A percentile compares a stretch with the other conserved stretches of the same genome.
These are phyloP conservation scores for Populus davidiana DNA, from an alignment of 345 rosid species.

Conservation along the genomic window DNA sequence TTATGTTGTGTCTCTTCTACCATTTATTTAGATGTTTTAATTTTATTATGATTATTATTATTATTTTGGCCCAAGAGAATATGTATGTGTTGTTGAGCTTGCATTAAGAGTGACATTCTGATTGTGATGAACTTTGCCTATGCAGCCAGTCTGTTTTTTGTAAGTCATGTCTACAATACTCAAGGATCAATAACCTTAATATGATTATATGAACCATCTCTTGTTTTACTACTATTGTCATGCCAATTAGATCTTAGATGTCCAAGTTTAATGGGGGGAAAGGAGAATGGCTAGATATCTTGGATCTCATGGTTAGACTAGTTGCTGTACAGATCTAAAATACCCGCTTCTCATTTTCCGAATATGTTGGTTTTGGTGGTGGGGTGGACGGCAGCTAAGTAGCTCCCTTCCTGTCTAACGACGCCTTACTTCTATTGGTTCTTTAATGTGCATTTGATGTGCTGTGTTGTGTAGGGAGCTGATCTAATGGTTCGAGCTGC, in stretches of 20 bases:
- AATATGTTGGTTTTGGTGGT: background rate
- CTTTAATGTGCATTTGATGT: background rate
- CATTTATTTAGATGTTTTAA: background rate
- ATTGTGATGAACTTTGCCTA: background rate
- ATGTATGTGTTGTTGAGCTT: background rate
- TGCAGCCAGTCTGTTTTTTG: background rate
- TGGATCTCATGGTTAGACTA: background rate
- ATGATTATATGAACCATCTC: background rate
- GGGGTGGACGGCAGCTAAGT: background rate
- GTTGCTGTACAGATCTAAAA: background rate
- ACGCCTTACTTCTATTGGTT: background rate
- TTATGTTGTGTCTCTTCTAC: background rate
- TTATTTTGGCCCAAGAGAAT: background rate
- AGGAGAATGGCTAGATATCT: background rate
- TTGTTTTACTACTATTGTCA: background rate
- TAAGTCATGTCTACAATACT: background rate
- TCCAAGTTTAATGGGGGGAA: background rate
- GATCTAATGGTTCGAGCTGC: slow-evolving; percentile 79
- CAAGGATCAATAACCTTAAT: background rate
- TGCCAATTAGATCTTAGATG: background rate
- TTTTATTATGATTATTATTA: background rate
- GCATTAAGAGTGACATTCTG: background rate
- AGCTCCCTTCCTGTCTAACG: background rate
- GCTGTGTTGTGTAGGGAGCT: slow-evolving; percentile 47
- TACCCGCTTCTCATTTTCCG: no score